Percentiles rank a stretch among this genome's conserved stretches.
Conservation (phyloP, 2,329 filamentous ascomycete species). For the Graphiopsis chlorocephala region DNA sequence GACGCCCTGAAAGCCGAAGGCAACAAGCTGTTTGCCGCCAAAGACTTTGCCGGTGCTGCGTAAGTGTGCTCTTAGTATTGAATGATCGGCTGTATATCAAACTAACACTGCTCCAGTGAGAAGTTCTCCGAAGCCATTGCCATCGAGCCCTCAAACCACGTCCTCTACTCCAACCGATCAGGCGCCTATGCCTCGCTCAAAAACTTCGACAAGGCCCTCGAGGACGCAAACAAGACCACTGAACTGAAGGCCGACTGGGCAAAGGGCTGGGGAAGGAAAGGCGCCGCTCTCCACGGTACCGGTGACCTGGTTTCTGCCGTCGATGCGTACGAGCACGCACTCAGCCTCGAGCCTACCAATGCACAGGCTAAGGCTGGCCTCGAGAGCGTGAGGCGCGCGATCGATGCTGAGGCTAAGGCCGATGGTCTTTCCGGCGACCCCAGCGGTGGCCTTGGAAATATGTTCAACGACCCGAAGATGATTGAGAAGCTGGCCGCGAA, state of each 20-base stretch:
- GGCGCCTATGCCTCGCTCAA: slow-evolving; percentile 83
- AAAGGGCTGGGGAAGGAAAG: slow-evolving; percentile 93
- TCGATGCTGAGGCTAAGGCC: slow-evolving; percentile 70
- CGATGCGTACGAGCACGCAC: slow-evolving; percentile 90
- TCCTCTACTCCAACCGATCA: slow-evolving; percentile 96
- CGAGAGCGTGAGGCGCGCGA: slow-evolving; percentile 79
- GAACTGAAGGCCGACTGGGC: slow-evolving; percentile 97
- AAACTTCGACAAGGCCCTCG: slow-evolving; percentile 78
- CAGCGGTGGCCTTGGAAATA: slow-evolving; percentile 73
- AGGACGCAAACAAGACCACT: slow-evolving; percentile 89
- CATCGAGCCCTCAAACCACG: slow-evolving; percentile 84
- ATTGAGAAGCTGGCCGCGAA: slow-evolving; percentile 88
- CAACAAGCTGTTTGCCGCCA: slow-evolving; percentile 97
- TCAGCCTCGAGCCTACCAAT: slow-evolving; percentile 89
- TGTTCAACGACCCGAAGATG: slow-evolving; percentile 92
- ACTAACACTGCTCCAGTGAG: slow-evolving; percentile 56
- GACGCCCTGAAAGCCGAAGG: slow-evolving; percentile 92
- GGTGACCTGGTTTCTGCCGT: slow-evolving; percentile 81
- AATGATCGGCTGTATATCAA: not conserved
- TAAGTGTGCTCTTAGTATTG: slow-evolving; percentile 52
- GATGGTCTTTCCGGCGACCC: slow-evolving; percentile 63
- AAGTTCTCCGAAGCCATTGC: slow-evolving; percentile 94
- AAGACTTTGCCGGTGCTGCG: slow-evolving; percentile 95
- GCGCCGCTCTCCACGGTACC: slow-evolving; percentile 81
- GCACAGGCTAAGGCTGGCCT: slow-evolving; percentile 88